A percentile compares a stretch with the other conserved stretches of the same genome.
phyloP scores from a whole-genome alignment of 441 rosid species.

The Bocquillonia castaneifolia region DNA sequence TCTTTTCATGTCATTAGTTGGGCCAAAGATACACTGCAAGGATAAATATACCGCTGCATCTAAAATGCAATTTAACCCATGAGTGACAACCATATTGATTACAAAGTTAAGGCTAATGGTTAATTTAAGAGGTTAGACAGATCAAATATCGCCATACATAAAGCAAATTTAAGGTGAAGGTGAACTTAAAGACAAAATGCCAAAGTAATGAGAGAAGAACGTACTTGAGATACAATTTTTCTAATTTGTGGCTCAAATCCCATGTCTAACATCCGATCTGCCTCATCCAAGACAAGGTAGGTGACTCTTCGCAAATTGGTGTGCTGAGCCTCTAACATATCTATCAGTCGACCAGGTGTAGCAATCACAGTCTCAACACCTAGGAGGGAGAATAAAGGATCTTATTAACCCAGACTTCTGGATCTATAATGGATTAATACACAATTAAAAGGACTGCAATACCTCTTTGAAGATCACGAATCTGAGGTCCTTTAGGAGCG shows the following conservation, averaged over 20 bases:
- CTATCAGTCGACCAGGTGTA: slow-evolving; percentile 94
- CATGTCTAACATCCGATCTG: slow-evolving; percentile 99
- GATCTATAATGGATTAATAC: neutral
- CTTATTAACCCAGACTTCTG: slow-evolving; percentile 9
- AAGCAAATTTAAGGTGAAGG: no score
- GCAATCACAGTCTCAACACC: slow-evolving; percentile 97
- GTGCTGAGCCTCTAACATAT: slow-evolving; percentile 84
- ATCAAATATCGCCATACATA: neutral
- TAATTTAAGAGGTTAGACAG: neutral
- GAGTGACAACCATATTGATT: neutral
- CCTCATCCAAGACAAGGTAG: slow-evolving; percentile 95
- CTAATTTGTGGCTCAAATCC: slow-evolving; percentile 99
- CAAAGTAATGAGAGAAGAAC: slow-evolving; percentile 1
- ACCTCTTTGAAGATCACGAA: slow-evolving; percentile 93
- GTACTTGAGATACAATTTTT: slow-evolving; percentile 79
- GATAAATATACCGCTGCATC: neutral
- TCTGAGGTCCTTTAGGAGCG: slow-evolving; percentile 97
- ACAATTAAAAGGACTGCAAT: slow-evolving; percentile 8
- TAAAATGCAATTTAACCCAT: neutral
- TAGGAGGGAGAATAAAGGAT: slow-evolving; percentile 23
- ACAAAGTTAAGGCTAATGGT: neutral
- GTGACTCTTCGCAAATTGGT: slow-evolving; percentile 85
- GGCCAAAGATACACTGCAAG: neutral
- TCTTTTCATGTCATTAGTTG: neutral
- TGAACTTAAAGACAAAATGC: neutral